Base-by-base conservation (phyloP, 352 stramenopile genomes). In the Pythium insidiosum region DNA sequence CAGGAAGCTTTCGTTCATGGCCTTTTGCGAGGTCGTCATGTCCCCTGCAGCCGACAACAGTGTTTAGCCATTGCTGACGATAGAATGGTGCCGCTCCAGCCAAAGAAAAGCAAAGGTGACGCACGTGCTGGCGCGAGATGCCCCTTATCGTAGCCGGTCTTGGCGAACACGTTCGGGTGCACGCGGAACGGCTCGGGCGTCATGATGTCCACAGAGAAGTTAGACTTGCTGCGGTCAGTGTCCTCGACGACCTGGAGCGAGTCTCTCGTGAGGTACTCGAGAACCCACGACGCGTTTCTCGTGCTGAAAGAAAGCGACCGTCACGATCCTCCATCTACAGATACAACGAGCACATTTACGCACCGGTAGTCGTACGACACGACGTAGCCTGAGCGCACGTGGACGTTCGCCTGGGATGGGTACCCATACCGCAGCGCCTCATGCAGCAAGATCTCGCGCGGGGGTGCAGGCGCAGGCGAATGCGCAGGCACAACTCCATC, bases 81-180 rank as follows among this genome's bases (percentile, higher is more conserved):
- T 5, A 6, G n/a, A 41, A 21, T 13, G 21, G 53, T 62, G 44
- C 65, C n/a, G n/a, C n/a, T n/a, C n/a, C n/a, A n/a, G n/a, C n/a
- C n/a, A n/a, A n/a, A n/a, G n/a, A n/a, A n/a, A n/a, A n/a, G n/a
- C n/a, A n/a, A n/a, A n/a, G n/a, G n/a, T n/a, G n/a, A 33, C 28
- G 28, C 15, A 79, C 81, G 61, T 34, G 89, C 92, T 31, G 93
- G 90, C 28, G 89, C 91, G 46, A 98, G 66, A 56, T 98, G 94
- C 20, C 94, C 94, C 35, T 96, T 90, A 69, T 98, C 94, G 57
- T 96, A 97, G 35, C 92, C 94, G 35, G 69, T 95, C 41, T 95
- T 86, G 21, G 74, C 52, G 54, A 95, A 98, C 47, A 94, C 66
- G 28, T 66, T 80, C 31, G 93, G 81, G 15, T 90, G 73, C 16